phyloP scores from a whole-genome alignment of 106 monocot species.

The Dioscorea dumetorum region DNA sequence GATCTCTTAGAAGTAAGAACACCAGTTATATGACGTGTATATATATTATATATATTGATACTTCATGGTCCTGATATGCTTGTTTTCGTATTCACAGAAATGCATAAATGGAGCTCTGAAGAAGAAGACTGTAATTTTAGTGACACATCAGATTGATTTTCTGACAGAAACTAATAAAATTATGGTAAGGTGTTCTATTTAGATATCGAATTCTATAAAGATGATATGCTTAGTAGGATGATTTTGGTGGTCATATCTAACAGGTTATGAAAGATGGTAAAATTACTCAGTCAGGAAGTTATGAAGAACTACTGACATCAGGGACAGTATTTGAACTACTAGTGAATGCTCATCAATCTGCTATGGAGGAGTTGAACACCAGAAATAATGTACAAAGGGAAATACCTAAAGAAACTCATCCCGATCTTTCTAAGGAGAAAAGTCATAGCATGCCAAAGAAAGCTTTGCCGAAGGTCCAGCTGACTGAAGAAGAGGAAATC shows the following conservation, averaged over 20 bases:
- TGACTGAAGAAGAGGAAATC: slow-evolving; percentile 69
- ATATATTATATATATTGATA: not conserved
- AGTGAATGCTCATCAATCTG: slow-evolving; percentile 65
- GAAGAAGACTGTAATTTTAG: slow-evolving; percentile 48
- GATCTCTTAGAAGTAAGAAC: slow-evolving; percentile 34
- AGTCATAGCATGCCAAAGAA: too few species aligned
- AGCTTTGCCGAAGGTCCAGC: slow-evolving; percentile 15
- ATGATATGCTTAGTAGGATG: too few species aligned
- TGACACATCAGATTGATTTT: slow-evolving; percentile 72
- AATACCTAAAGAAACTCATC: too few species aligned
- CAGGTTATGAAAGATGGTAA: slow-evolving; percentile 72
- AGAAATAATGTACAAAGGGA: slow-evolving; percentile 1
- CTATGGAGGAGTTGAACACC: slow-evolving; percentile 40
- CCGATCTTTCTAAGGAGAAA: too few species aligned
- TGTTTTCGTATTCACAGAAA: slow-evolving; percentile 19
- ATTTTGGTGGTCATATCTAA: not conserved
- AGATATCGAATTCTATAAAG: too few species aligned
- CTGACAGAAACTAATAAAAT: slow-evolving; percentile 51
- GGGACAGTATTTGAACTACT: slow-evolving; percentile 71
- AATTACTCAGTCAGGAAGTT: slow-evolving; percentile 62
- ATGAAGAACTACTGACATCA: slow-evolving; percentile 44
- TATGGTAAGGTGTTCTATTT: slow-evolving; percentile 30
- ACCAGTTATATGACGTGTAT: not conserved
- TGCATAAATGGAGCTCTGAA: slow-evolving; percentile 42
- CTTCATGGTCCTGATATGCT: not conserved